Evolutionary conservation across 306 rosid genomes (phyloP).

Genomic region (Lathyrus tuberosus): DNA sequence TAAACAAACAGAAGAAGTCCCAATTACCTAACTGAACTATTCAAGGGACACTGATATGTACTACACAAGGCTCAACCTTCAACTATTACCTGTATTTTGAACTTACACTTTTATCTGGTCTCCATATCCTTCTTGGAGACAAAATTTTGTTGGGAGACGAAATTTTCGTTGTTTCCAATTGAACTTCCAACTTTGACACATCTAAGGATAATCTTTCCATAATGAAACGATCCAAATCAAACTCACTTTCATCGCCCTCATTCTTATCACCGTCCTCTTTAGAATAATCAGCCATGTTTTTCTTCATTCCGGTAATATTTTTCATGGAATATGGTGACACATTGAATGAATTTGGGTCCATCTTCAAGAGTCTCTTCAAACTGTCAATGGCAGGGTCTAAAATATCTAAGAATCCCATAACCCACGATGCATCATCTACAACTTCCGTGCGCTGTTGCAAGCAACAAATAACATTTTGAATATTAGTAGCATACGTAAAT

Average conservation of each 20-base stretch:
- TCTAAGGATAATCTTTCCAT: constrained; percentile 61
- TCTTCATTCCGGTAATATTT: constrained; percentile 42
- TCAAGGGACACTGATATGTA: constrained; percentile 29
- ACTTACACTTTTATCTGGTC: constrained; percentile 39
- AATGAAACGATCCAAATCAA: constrained; percentile 78
- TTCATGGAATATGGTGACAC: constrained; percentile 39
- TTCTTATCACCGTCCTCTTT: constrained; percentile 25
- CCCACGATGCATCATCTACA: constrained; percentile 97
- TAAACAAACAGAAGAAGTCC: neutral
- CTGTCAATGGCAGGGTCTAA: constrained; percentile 88
- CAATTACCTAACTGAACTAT: constrained; percentile 18
- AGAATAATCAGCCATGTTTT: constrained; percentile 38
- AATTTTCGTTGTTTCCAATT: constrained; percentile 50
- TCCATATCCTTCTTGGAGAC: constrained; percentile 56
- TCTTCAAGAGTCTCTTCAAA: constrained; percentile 72
- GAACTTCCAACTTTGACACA: constrained; percentile 64
- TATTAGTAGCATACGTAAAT: no score
- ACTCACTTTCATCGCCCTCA: constrained; percentile 49
- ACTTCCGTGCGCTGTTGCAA: constrained; percentile 85
- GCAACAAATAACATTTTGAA: constrained; percentile 24
- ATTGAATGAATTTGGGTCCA: constrained; percentile 55
- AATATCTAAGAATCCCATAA: constrained; percentile 84
- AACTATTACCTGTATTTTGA: constrained; percentile 30
- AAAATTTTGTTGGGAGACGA: constrained; percentile 41
- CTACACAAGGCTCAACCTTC: constrained; percentile 36